Base-by-base conservation (phyloP, 352 stramenopile genomes). In the Phytopythium helicoides region DNA sequence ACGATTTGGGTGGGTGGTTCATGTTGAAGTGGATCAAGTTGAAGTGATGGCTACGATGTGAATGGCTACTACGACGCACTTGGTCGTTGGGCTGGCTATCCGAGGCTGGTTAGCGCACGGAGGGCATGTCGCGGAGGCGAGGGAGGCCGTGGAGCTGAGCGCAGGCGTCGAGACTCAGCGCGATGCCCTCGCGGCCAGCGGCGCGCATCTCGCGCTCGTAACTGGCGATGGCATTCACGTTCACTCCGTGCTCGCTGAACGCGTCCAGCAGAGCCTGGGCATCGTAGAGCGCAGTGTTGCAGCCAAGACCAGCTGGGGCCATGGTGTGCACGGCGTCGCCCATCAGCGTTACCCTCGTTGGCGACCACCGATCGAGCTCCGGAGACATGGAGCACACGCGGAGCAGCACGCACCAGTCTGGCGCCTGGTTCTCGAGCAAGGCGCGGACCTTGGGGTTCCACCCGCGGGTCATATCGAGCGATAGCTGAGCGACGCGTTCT, bases 271-370 rank as follows among this genome's bases (percentile, higher is more conserved):
- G 61, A 31, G 73, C 52, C 15, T 68, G 62, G 7, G 77, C 75
- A 51, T 89, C 77, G 34, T 76, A 55, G 1, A 89, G 44, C 9
- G 77, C 77, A 3, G 71, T 74, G 50, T 85, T 84, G 51, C 67
- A 81, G 11, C 71, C 71, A 21, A 84, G 75, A 12, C 77, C 77
- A 1, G 77, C 74, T 0, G 77, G 77, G 6, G 69, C 58, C 74
- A 89, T 86, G 4, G 77, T 81, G 59, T 89, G 77, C 25, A 83
- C 66, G 1, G 77, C 73, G 39, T 89, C 77, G 9, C 77, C 77
- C 4, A 89, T 49, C 8, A 89, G 55, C 15, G 77, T 89, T 9
- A 89, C 71, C 0, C 40, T 55, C 0, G 64, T 74, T 7, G 77
- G 61, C 19, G 68, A 21, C 77, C 77, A 89, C 34, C 52, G 46